Evolutionary conservation across 495 filamentous ascomycete genomes (phyloP).

Genomic region (Talaromyces ruber): DNA sequence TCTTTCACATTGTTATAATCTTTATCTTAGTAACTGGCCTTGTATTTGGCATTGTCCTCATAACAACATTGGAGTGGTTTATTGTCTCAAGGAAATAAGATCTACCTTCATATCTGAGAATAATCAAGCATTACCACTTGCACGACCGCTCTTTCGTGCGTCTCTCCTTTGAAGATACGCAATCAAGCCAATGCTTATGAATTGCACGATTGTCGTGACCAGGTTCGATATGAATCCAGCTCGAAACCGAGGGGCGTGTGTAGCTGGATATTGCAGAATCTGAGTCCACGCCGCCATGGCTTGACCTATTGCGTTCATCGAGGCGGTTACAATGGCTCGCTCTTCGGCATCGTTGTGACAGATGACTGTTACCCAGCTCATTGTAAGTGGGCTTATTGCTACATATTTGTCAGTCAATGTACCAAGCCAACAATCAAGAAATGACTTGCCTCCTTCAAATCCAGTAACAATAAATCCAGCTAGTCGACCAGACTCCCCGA

Average conservation of each 20-base stretch:
- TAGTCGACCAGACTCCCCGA: constrained; percentile 22
- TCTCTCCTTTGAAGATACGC: not conserved
- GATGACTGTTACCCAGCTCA: constrained; percentile 24
- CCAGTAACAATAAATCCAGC: constrained; percentile 23
- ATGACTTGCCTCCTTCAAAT: constrained; percentile 21
- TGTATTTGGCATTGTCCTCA: too few relatives aligned
- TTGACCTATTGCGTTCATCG: constrained; percentile 30
- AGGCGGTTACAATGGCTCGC: constrained; percentile 24
- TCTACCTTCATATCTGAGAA: not conserved
- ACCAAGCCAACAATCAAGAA: not conserved
- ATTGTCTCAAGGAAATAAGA: too few relatives aligned
- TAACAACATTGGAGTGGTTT: too few relatives aligned
- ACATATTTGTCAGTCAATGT: not conserved
- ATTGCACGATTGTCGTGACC: not conserved
- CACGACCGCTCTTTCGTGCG: not conserved
- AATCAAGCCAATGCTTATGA: constrained; percentile 1
- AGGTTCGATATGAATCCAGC: constrained; percentile 16
- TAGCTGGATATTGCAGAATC: constrained; percentile 22
- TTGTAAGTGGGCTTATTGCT: constrained; percentile 25
- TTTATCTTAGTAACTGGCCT: too few relatives aligned
- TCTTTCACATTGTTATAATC: too few relatives aligned
- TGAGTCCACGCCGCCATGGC: constrained; percentile 24
- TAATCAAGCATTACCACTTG: not conserved
- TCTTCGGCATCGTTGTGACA: constrained; percentile 27
- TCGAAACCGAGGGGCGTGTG: constrained; percentile 17